phyloP scores from a whole-genome alignment of 257 asterid genomes.

The Rehmannia glutinosa region DNA sequence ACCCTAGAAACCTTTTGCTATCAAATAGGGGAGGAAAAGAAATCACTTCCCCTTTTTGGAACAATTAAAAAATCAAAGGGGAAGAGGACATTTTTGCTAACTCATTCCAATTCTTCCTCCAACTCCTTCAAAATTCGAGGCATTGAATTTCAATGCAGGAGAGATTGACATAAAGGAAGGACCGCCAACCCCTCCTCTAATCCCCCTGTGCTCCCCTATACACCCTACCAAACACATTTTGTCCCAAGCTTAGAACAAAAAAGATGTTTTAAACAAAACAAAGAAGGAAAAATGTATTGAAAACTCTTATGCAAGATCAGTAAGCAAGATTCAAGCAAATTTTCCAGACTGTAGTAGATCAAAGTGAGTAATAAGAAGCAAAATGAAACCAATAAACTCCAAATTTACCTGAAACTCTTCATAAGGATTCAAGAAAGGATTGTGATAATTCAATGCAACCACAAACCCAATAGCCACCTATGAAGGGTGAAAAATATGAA shows the following conservation, averaged over 20 bases:
- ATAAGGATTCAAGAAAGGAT: slow-evolving; percentile 88
- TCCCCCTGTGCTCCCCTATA: no score
- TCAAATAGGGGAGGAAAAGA: no score
- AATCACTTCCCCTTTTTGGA: no score
- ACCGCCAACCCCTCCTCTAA: no score
- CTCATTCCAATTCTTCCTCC: no score
- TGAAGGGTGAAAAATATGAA: neutral
- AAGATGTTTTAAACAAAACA: neutral
- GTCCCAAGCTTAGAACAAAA: no score
- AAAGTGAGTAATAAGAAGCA: neutral
- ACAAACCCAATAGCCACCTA: slow-evolving; percentile 91
- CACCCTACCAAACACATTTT: neutral
- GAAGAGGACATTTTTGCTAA: no score
- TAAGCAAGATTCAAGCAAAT: neutral
- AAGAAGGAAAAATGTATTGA: neutral
- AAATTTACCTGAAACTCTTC: slow-evolving; percentile 91
- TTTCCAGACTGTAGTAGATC: neutral
- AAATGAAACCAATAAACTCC: neutral
- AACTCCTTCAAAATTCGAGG: no score
- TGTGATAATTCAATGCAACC: slow-evolving; percentile 78
- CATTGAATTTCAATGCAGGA: no score
- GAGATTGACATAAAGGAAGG: no score
- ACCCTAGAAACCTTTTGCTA: no score
- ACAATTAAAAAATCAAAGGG: no score
- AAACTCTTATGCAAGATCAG: neutral